A percentile compares a stretch with the other conserved stretches of the same genome.
Evolutionary conservation across 1,139 yeast genomes (phyloP).

Genomic region (Yamadazyma siamensis): DNA sequence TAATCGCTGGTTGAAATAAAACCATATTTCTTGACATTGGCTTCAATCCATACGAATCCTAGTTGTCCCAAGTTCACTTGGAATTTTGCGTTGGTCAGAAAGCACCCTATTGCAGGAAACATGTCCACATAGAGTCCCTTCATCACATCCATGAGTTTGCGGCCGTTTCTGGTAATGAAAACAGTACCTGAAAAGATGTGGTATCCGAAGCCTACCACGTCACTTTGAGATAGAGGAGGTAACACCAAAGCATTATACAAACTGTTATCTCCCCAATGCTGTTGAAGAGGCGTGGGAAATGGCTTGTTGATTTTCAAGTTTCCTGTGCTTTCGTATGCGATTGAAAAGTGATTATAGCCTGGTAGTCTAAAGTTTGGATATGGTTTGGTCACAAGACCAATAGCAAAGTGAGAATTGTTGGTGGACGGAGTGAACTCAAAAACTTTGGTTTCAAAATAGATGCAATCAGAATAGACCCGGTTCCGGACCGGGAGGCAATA

Average conservation of each 20-base stretch:
- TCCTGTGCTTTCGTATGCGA: conserved; percentile 87
- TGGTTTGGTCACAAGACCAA: conserved; percentile 85
- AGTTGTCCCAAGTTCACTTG: conserved; percentile 86
- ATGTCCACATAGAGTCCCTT: conserved; percentile 76
- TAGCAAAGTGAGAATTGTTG: conserved; percentile 53
- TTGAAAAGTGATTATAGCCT: conserved; percentile 76
- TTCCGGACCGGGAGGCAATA: conserved; percentile 61
- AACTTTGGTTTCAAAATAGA: conserved; percentile 69
- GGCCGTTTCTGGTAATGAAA: conserved; percentile 89
- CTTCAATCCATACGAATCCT: conserved; percentile 94
- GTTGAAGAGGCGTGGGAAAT: conserved; percentile 47
- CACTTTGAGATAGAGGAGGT: conserved; percentile 78
- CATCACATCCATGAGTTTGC: conserved; percentile 77
- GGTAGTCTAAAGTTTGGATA: conserved; percentile 86
- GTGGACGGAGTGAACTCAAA: conserved; percentile 40
- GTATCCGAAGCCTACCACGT: conserved; percentile 90
- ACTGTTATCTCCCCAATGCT: conserved; percentile 47
- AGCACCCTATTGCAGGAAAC: conserved; percentile 88
- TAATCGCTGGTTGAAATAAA: conserved; percentile 65
- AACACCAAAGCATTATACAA: conserved; percentile 61
- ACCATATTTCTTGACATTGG: conserved; percentile 90
- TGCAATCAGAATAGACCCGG: conserved; percentile 53
- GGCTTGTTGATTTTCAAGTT: conserved; percentile 80
- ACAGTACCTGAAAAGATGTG: conserved; percentile 75
- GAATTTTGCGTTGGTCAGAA: conserved; percentile 64